These are phyloP conservation scores for Cyberlindnera euphorbiiphila DNA, from an alignment of 805 yeast genomes.

Conservation along the genomic window DNA sequence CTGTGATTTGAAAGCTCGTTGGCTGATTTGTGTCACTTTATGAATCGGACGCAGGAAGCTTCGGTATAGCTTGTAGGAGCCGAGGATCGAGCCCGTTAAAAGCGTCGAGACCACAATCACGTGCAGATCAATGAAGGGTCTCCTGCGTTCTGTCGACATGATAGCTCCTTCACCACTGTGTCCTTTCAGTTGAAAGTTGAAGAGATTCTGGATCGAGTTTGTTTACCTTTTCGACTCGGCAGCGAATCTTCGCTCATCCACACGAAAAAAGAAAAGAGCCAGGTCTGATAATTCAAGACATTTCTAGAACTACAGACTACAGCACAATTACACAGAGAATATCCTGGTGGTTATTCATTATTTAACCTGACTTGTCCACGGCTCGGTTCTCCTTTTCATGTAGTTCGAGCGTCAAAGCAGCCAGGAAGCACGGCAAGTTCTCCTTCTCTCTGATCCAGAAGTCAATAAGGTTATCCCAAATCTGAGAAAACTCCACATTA, in stretches of 20 bases:
- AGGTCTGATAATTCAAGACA: too few species aligned
- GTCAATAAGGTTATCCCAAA: constrained; percentile 37
- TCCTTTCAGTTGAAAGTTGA: too few species aligned
- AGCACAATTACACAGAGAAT: too few species aligned
- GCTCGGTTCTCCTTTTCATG: too few species aligned
- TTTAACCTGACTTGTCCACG: too few species aligned
- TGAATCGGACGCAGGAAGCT: constrained; percentile 50
- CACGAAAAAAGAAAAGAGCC: too few species aligned
- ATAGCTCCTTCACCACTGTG: too few species aligned
- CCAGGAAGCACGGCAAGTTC: constrained; percentile 73
- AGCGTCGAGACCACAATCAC: constrained; percentile 30
- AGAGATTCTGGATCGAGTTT: too few species aligned
- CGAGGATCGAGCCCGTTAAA: constrained; percentile 37
- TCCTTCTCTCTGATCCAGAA: constrained; percentile 66
- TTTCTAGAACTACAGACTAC: too few species aligned
- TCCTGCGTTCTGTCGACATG: not conserved
- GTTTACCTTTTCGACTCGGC: too few species aligned
- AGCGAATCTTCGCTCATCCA: too few species aligned
- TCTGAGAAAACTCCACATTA: constrained; percentile 39
- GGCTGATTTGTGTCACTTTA: constrained; percentile 48
- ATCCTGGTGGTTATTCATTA: too few species aligned
- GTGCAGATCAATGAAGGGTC: constrained; percentile 20
- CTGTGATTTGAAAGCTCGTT: constrained; percentile 36
- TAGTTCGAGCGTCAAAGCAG: constrained; percentile 66
- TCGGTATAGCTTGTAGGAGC: constrained; percentile 42